Conservation (phyloP, 2,329 filamentous ascomycete genomes). For the Cladorrhinum sp. region DNA sequence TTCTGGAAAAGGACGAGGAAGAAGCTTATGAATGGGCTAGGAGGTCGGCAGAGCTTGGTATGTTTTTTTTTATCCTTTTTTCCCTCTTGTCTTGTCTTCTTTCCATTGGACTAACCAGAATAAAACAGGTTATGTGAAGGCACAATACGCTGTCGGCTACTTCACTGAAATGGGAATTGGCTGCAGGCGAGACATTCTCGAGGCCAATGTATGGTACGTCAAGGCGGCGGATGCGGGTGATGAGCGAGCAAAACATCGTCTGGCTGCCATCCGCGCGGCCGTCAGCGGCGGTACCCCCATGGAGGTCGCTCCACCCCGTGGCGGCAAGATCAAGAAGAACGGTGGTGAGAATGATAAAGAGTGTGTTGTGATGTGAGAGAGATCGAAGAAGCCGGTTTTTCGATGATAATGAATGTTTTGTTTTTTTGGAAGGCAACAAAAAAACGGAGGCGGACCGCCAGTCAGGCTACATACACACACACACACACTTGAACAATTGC, state of each 20-base stretch:
- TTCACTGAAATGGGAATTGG: constrained; percentile 99
- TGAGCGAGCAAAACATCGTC: constrained; percentile 79
- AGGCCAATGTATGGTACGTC: constrained; percentile 98
- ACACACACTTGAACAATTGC: neutral
- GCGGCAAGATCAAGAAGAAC: constrained; percentile 50
- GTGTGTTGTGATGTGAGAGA: constrained; percentile 54
- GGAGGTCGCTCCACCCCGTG: constrained; percentile 53
- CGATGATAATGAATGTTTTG: neutral
- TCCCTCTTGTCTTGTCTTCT: neutral
- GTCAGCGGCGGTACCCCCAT: constrained; percentile 60
- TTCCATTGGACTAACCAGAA: neutral
- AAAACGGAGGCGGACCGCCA: neutral
- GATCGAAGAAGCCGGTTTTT: neutral
- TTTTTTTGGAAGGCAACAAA: neutral
- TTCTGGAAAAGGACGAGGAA: constrained; percentile 90
- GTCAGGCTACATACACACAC: neutral
- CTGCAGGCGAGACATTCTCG: constrained; percentile 87
- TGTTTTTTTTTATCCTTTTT: constrained; percentile 37
- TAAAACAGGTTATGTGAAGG: constrained; percentile 60
- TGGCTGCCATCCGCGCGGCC: constrained; percentile 82
- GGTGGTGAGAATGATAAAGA: constrained; percentile 47
- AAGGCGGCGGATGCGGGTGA: constrained; percentile 90
- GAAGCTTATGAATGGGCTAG: constrained; percentile 97
- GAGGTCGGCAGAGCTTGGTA: constrained; percentile 81
- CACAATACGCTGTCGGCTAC: constrained; percentile 94